Evolutionary conservation across 805 yeast species (phyloP), one percentile per base, ranked within the genome.

Genomic region (Monosporozyma solicola): DNA sequence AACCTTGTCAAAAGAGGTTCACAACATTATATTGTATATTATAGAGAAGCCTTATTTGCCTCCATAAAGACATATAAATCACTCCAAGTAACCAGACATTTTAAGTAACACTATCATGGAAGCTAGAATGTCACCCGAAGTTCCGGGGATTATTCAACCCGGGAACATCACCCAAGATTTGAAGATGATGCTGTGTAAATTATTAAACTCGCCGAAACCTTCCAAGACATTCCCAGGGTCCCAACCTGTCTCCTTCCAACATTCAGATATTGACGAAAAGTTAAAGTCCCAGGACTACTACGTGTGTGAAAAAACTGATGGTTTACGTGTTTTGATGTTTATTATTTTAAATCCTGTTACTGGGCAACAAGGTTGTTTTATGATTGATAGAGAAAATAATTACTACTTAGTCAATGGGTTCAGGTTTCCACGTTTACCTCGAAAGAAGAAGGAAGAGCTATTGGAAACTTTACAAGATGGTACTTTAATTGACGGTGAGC

Each of bases 251-350:
- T 87, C 96, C 27, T 91, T 94, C 65, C 83, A 87, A 45, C 75
- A 88, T 52, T 72, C 76, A 35, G 97, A 92, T 69, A 73, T 94
- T 25, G 66, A 66, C 3, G 80, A 80, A 48, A 80, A 82, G 35
- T 72, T 94, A 48, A 65, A 77, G 64, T 70, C 76, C 3, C 82
- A 83, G 54, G 98, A 95, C 62, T 94, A 91, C 65, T 84, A 83
- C 59, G 99, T 94, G 0, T 95, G 99, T 72, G 99, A 94, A 63
- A 94, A 94, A 66, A 81, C 94, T 0, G 99, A 94, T 69, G 99
- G 99, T 0, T 72, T 92, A 49, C 74, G 99, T 51, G 89, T 95
- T 54, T 72, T 94, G 51, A 74, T 94, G 75, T 77, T 85, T 51
- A 76, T 83, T 4, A 69, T 86, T 31, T 71, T 79, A 7, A 72